Percentiles rank a stretch among this genome's conserved stretches.
phyloP scores from a whole-genome alignment of 768 basidiomycete genomes.

The Imleria badia region DNA sequence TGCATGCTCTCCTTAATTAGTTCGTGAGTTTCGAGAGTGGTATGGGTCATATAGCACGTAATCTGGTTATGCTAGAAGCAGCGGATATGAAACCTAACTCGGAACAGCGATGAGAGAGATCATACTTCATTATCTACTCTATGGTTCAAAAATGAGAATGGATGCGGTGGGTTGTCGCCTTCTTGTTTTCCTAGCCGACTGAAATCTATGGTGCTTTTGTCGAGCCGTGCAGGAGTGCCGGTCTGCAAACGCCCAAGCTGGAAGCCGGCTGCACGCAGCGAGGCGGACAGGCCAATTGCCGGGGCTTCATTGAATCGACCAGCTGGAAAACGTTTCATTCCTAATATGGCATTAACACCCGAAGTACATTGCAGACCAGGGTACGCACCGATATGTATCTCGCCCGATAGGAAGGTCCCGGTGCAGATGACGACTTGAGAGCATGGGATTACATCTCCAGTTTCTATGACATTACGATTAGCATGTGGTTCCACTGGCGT shows the following conservation, averaged over 20 bases:
- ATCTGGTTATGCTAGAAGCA: constrained; percentile 67
- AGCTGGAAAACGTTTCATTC: constrained; percentile 73
- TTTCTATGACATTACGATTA: constrained; percentile 44
- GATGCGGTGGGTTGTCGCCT: constrained; percentile 62
- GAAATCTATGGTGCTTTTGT: constrained; percentile 70
- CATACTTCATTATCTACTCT: constrained; percentile 67
- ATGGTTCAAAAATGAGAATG: constrained; percentile 76
- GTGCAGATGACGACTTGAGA: constrained; percentile 86
- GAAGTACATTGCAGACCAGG: not conserved
- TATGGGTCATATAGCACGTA: constrained; percentile 67
- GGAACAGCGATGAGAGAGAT: constrained; percentile 14
- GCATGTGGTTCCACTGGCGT: not conserved
- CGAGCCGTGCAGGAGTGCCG: constrained; percentile 82
- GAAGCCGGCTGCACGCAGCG: constrained; percentile 74
- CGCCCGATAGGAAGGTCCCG: constrained; percentile 88
- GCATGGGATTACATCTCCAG: constrained; percentile 72
- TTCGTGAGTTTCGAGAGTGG: constrained; percentile 70
- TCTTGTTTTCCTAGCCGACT: constrained; percentile 56
- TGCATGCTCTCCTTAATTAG: constrained; percentile 77
- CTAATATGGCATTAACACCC: constrained; percentile 30
- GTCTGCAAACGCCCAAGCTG: constrained; percentile 82
- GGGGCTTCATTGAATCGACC: constrained; percentile 74
- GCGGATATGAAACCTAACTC: not conserved
- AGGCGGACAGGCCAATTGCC: constrained; percentile 71
- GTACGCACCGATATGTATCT: constrained; percentile 79